Evolutionary conservation across 2,329 filamentous ascomycete species (phyloP), one percentile per base, ranked within the genome.

Genomic region (Mycosphaerella sp.): DNA sequence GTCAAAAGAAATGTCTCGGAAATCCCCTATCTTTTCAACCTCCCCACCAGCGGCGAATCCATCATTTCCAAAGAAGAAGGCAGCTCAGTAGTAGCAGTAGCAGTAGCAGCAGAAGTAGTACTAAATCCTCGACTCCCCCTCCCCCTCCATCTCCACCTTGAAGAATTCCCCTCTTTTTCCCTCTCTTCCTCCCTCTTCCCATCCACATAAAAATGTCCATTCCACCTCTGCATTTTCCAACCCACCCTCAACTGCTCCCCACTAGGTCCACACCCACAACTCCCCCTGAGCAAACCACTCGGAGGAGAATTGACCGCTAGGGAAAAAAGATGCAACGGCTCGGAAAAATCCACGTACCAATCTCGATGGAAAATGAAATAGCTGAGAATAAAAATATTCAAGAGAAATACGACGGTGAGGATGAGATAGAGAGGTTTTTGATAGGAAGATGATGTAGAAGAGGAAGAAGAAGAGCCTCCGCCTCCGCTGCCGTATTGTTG

Each of bases 331-430:
- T 40, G 44, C 51, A 85, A 81, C 0, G 87, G 85, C 63, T 92
- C 87, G 0, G 83, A 87, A 65, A 86, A 90, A 71, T 92, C 88
- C 0, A 85, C 90, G 6, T 92, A 80, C 21, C 88, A 78, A 0
- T 81, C 80, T 66, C 59, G 78, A 50, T 80, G 74, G 45, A 80
- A 65, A 48, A 85, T 67, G 58, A 85, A 76, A 69, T 89, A 89
- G 2, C 73, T 64, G 0, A 89, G 72, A 53, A 85, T 86, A 39
- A 84, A 72, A 26, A 84, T 55, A 66, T 87, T 90, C 62, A 86
- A 80, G 23, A 80, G 58, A 62, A 89, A 87, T 1, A 87, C 83
- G 11, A 83, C 69, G 1, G 78, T 64, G 0, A 92, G 78, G 0
- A 90, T 76, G 1, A 83, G 53, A 64, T 87, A 84, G 70, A 91